Base-by-base conservation (phyloP, 306 rosid genomes). In the Dalbergia oliveri region DNA sequence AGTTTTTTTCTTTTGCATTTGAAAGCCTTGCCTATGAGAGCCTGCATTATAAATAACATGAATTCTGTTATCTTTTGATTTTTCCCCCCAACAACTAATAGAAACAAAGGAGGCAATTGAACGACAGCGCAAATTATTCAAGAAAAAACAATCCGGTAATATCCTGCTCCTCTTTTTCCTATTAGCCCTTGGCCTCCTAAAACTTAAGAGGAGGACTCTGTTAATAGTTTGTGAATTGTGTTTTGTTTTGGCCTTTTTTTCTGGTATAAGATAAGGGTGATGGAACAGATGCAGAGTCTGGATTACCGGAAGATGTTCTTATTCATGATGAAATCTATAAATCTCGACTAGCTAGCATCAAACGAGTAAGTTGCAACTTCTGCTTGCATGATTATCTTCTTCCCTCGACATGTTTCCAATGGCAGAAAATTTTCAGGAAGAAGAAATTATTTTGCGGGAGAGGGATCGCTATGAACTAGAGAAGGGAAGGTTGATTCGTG, bases 401-500 rank as follows among this genome's bases (percentile, higher is more conserved):
- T 86, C 66, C 64, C 54, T 73, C 57, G 35, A 13, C 43, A 65
- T 59, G 50, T 84, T 74, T 81, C 85, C 67, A 71, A 76, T 56
- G 44, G 70, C 41, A 21, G 50, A 68, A 76, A 68, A 75, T 53
- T 51, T 47, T 59, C 84, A 96, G 99, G 99, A 96, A 86, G 99
- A 96, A 86, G 99, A 96, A 81, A 62, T 51, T 75, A 70, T 93
- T 69, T 47, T 91, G 77, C 94, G 98, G 51, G 99, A 93, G 89
- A 96, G 97, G 86, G 99, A 96, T 73, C 94, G 98, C 1, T 91
- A 89, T 73, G 99, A 96, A 84, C 76, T 93, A 76, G 99, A 96
- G 80, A 96, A 96, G 83, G 98, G 97, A 67, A 90, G 97, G 79
- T 91, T 96, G 81, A 93, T 96, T 77, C 98, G 99, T 59, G 99